These are phyloP conservation scores for Teunomyces tritomae DNA, from an alignment of 805 yeast genomes.

Conservation along the genomic window DNA sequence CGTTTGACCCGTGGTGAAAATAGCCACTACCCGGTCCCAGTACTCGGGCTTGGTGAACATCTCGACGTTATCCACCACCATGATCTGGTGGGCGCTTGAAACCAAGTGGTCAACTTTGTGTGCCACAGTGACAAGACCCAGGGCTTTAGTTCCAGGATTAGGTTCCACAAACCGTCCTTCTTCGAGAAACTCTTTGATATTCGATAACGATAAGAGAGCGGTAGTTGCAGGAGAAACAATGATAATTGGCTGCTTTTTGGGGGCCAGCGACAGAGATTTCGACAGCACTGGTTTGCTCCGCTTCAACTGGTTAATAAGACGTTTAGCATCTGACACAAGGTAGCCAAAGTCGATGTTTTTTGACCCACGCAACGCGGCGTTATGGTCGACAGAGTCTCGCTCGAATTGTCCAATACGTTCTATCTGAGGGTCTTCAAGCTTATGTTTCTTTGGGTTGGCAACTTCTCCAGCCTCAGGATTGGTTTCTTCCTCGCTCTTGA, in stretches of 20 bases:
- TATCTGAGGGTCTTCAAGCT: slow-evolving; percentile 46
- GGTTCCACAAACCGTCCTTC: slow-evolving; percentile 67
- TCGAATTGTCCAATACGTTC: slow-evolving; percentile 47
- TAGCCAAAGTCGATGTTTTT: slow-evolving; percentile 67
- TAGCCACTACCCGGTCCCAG: slow-evolving; percentile 96
- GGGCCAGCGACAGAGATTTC: slow-evolving; percentile 42
- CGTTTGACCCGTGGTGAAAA: slow-evolving; percentile 93
- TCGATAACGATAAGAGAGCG: slow-evolving; percentile 37
- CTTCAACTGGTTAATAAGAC: slow-evolving; percentile 53
- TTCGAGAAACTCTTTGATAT: slow-evolving; percentile 53
- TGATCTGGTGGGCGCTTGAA: slow-evolving; percentile 56
- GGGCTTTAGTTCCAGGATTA: slow-evolving; percentile 27
- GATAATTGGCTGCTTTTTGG: slow-evolving; percentile 42
- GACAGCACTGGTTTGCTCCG: slow-evolving; percentile 63
- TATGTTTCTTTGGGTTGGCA: slow-evolving; percentile 10
- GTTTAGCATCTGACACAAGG: slow-evolving; percentile 64
- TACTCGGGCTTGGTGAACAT: slow-evolving; percentile 85
- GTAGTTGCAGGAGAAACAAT: slow-evolving; percentile 46
- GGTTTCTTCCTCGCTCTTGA: slow-evolving; percentile 25
- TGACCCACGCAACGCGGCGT: slow-evolving; percentile 61
- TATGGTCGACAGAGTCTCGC: slow-evolving; percentile 54
- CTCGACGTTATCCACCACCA: slow-evolving; percentile 86
- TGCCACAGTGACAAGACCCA: slow-evolving; percentile 47
- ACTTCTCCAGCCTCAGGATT: slow-evolving; percentile 2
- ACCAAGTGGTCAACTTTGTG: slow-evolving; percentile 54